Base-by-base conservation (phyloP, 768 basidiomycete species). In the Leccinum disarticulatum region DNA sequence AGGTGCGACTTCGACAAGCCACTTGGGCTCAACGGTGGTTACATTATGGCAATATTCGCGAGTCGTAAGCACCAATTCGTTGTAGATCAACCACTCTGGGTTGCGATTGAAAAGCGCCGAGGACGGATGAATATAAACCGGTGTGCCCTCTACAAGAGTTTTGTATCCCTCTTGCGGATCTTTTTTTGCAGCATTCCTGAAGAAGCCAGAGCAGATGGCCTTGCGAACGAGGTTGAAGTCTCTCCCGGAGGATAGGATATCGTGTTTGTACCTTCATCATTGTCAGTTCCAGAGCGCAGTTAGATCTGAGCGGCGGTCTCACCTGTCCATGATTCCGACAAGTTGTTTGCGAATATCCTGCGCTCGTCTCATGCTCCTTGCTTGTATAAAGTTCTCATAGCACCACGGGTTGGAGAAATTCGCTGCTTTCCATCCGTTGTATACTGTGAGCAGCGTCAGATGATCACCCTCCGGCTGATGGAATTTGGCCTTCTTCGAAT, bases 341-440 rank as follows among this genome's bases (percentile, higher is more conserved):
- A 99, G 76, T 76, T 99, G 97, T 72, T 99, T 99, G 60, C 97
- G 80, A 10, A 99, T 94, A 80, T 99, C 97, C 74, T 98, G 95
- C 6, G 96, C 97, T 6, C 95, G 82, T 58, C 93, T 83, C 94
- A 99, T 95, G 66, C 93, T 97, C 70, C 97, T 83, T 11, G 94
- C 96, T 73, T 98, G 97, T 53, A 98, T 97, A 69, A 95, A 99
- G 74, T 98, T 98, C 77, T 98, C 95, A 65, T 94, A 96, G 72
- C 97, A 98, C 97, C 97, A 99, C 6, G 96, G 95, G 73, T 97
- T 96, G 35, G 93, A 94, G 71, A 97, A 98, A 72, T 91, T 97
- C 59, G 90, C 92, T 6, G 82, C 87, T 71, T 98, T 97, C 97
- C 97, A 99, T 15, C 93, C 97, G 66, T 98, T 99, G 77, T 98